These are phyloP conservation scores for Ophiocordyceps camponoti-leonardi DNA, from an alignment of 2,329 filamentous ascomycete genomes.

Conservation along the genomic window DNA sequence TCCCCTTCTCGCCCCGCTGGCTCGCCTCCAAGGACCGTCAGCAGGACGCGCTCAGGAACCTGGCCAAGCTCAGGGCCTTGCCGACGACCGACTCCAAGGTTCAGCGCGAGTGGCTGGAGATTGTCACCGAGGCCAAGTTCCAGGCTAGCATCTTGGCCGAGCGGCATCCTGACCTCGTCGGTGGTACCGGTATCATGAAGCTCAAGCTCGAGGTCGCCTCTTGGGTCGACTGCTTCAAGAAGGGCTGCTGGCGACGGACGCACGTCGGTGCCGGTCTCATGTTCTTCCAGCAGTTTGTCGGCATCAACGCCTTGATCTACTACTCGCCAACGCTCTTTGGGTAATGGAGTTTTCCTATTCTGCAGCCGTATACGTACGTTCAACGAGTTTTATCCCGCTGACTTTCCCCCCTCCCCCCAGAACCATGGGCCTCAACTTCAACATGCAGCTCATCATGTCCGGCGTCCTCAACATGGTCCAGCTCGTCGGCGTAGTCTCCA, in stretches of 20 bases:
- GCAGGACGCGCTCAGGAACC: conserved; percentile 7
- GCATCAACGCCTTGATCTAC: conserved; percentile 31
- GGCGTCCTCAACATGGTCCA: conserved; percentile 14
- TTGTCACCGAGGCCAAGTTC: conserved; percentile 9
- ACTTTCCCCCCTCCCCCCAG: background rate
- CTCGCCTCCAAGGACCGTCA: conserved; percentile 9
- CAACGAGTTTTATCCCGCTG: no score
- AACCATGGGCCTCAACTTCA: conserved; percentile 27
- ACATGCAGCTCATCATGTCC: conserved; percentile 15
- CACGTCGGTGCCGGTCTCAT: conserved; percentile 30
- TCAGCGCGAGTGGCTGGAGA: conserved; percentile 9
- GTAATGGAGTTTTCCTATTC: no score
- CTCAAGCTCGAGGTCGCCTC: conserved; percentile 28
- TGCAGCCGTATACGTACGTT: no score
- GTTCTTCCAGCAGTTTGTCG: conserved; percentile 33
- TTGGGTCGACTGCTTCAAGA: conserved; percentile 31
- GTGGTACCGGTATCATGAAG: conserved; percentile 13
- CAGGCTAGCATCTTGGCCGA: conserved; percentile 12
- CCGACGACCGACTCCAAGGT: conserved; percentile 7
- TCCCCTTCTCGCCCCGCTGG: conserved; percentile 13
- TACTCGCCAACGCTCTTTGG: conserved; percentile 42
- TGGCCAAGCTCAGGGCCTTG: conserved; percentile 8
- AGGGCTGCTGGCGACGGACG: conserved; percentile 26
- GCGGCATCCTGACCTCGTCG: conserved; percentile 16
- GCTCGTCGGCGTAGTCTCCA: conserved; percentile 20